Base-by-base conservation (phyloP, 768 basidiomycete genomes). In the Kwoniella shandongensis region DNA sequence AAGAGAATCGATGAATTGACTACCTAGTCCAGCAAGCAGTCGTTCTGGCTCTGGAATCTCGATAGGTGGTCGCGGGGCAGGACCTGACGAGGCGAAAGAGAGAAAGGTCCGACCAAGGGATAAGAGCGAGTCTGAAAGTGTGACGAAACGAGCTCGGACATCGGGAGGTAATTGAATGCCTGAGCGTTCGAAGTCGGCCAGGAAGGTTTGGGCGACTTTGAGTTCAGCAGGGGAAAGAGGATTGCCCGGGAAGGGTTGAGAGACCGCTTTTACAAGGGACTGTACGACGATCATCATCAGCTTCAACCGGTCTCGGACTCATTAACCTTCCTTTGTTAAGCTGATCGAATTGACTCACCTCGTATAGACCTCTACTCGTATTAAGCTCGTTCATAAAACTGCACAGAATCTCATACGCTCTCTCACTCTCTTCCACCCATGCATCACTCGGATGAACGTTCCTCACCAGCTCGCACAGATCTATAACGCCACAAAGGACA, bases 351-450 rank as follows among this genome's bases (percentile, higher is more conserved):
- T 23, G 80, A 66, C 88, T 77, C 75, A 89, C 93, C 79, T 90
- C 82, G 62, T 92, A 93, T 44, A 99, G 80, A 36, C 88, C 90
- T 30, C 87, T 85, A 79, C 98, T 83, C 29, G 93, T 97, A 77
- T 99, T 99, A 57, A 98, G 80, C 44, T 89, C 85, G 76, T 97
- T 97, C 93, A 99, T 98, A 76, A 88, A 93, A 78, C 92, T 89
- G 79, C 91, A 97, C 61, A 98, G 80, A 60, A 83, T 84, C 76
- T 91, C 92, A 76, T 98, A 97, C 40, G 88, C 88, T 60, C 82
- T 81, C 72, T 96, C 89, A 42, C 89, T 89, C 47, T 86, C 86
- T 15, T 84, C 81, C 15, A 89, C 82, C 93, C 94, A 98, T 44
- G 77, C 69, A 25, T 80, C 79, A 72, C 96, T 90, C 1, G 94